phyloP scores from a whole-genome alignment of 1,284 basidiomycete species.

The Salmacisia buchloeana region DNA sequence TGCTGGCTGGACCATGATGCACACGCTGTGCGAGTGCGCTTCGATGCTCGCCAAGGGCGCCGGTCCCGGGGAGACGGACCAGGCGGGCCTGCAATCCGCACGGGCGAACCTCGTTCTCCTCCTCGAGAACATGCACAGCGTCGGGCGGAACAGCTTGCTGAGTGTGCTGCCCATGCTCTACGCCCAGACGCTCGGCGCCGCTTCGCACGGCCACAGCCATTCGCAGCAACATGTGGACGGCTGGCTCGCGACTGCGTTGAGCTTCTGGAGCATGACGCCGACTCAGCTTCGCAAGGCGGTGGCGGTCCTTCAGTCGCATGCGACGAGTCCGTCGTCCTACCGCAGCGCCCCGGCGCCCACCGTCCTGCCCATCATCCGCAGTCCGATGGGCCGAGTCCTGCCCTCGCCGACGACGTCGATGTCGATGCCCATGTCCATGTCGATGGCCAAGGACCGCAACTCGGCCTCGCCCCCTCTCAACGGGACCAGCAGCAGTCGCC shows the following conservation, averaged over 20 bases:
- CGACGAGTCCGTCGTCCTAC: not conserved
- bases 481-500: too few species aligned
- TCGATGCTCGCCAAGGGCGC: not conserved
- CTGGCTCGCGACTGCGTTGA: not conserved
- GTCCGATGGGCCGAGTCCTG: too few species aligned
- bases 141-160: not conserved
- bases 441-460: not conserved
- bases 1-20: not conserved
- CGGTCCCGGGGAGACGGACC: not conserved
- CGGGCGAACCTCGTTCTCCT: not conserved
- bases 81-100: not conserved
- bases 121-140: conserved; percentile 5
- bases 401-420: too few species aligned
- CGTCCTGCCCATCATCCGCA: too few species aligned
- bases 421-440: not conserved
- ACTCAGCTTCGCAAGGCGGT: not conserved
- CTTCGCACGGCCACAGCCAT: not conserved
- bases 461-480: too few species aligned
- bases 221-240: not conserved
- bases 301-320: not conserved
- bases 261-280: not conserved
- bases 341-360: not conserved
- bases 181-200: not conserved
- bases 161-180: not conserved
- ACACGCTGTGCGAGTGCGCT: conserved; percentile 1